Conservation (phyloP, 345 rosid genomes). For the Barbarea vulgaris region DNA sequence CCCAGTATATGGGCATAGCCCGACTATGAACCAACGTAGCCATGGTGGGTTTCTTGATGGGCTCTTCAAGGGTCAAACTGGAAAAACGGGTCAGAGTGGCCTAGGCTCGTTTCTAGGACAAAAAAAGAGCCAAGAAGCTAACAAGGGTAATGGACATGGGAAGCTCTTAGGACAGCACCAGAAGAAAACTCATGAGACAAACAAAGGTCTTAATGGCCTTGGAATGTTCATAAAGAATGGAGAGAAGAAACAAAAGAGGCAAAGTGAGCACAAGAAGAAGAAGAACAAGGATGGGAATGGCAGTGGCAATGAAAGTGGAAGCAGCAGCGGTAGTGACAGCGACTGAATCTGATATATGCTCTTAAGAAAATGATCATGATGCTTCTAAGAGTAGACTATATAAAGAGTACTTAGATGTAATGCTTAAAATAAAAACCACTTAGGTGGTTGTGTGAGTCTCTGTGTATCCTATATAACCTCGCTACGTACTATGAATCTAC, state of each 20-base stretch:
- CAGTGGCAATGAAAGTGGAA: constrained; percentile 32
- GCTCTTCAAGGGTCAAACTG: constrained; percentile 30
- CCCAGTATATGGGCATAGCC: constrained; percentile 30
- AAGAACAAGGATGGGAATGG: constrained; percentile 31
- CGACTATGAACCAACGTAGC: constrained; percentile 33
- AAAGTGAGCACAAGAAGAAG: constrained; percentile 32
- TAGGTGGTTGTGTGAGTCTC: constrained; percentile 23
- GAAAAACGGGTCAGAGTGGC: constrained; percentile 19
- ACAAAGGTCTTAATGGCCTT: constrained; percentile 29
- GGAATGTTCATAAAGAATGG: constrained; percentile 39
- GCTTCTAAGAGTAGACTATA: neutral
- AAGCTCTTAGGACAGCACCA: constrained; percentile 34
- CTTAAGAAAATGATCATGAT: neutral
- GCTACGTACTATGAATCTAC: constrained; percentile 29
- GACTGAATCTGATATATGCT: constrained; percentile 19
- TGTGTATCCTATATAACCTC: constrained; percentile 19
- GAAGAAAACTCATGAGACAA: constrained; percentile 31
- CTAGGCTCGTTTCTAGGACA: constrained; percentile 11
- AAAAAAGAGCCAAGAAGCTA: constrained; percentile 28
- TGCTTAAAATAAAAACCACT: constrained; percentile 8
- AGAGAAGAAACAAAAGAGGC: constrained; percentile 30
- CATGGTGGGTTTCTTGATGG: constrained; percentile 39
- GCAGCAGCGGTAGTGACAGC: constrained; percentile 38
- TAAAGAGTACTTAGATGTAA: constrained; percentile 6
- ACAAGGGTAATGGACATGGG: constrained; percentile 25